phyloP scores from a whole-genome alignment of 352 stramenopile species.

The Pythium periplocum region DNA sequence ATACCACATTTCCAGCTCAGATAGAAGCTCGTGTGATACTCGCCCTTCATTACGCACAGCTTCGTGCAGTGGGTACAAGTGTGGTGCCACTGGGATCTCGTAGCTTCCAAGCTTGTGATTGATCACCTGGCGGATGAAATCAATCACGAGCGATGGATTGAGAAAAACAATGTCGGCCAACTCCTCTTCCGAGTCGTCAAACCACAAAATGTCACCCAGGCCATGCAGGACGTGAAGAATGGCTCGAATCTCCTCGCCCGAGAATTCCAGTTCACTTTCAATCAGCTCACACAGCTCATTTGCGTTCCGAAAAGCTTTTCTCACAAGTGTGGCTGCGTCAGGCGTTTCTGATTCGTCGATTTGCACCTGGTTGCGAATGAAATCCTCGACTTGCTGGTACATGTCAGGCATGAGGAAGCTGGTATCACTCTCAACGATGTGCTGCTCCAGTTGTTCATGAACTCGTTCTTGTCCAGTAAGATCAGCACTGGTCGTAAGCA shows the following conservation, averaged over 20 bases:
- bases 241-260: background rate
- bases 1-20: background rate
- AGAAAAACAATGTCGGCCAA: constrained; percentile 3
- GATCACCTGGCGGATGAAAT: constrained; percentile 10
- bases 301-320: background rate
- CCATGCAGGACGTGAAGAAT: constrained; percentile 12
- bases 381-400: constrained; percentile 4
- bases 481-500: constrained; percentile 6
- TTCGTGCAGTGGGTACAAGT: background rate
- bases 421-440: constrained; percentile 7
- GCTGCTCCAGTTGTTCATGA: constrained; percentile 1
- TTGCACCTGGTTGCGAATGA: constrained; percentile 1
- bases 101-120: constrained; percentile 5
- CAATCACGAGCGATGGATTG: constrained; percentile 7
- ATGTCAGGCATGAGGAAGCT: constrained; percentile 13
- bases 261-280: background rate
- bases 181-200: background rate
- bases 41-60: constrained; percentile 6
- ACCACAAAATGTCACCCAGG: constrained; percentile 17
- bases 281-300: background rate
- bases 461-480: background rate
- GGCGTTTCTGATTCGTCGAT: background rate
- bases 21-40: background rate
- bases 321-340: background rate
- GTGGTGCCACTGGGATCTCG: too few species aligned